Evolutionary conservation across 129 eudicot species (phyloP), one percentile per base, ranked within the genome.

Genomic region (Arctium lappa): DNA sequence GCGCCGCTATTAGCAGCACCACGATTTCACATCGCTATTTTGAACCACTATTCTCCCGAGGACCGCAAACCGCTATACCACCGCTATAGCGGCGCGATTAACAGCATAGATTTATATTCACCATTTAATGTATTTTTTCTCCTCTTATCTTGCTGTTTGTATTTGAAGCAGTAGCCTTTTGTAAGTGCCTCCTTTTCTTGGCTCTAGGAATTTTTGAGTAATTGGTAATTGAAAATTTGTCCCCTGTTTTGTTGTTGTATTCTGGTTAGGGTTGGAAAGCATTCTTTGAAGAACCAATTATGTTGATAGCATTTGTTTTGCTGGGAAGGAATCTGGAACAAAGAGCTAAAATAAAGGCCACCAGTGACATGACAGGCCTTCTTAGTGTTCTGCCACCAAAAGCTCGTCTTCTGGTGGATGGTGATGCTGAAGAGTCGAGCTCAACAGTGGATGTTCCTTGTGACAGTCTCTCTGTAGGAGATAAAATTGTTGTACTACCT

Each of bases 271-370:
- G 99, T 8, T 96, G 99, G 99, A 96, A 89, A 86, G 89, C 97
- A 11, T 96, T 96, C 79, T 96, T 96, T 83, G 99, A 96, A 89
- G 99, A 96, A 73, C 99, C 99, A 22, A 88, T 96, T 73, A 96
- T 96, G 99, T 79, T 96, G 87, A 96, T 96, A 81, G 99, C 99
- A 9, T 96, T 96, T 88, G 99, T 96, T 39, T 86, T 96, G 74
- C 89, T 96, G 87, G 99, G 99, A 69, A 86, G 92, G 82, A 96
- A 96, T 86, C 99, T 96, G 79, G 99, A 96, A 87, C 99, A 96
- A 80, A 88, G 99, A 81, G 99, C 99, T 74, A 96, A 96, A 86
- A 90, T 96, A 29, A 96, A 89, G 89, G 99, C 99, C 73, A 91
- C 99, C 70, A 93, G 99, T 86, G 99, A 96, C 85, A 93, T 96